Conservation (phyloP, 2,329 filamentous ascomycete species). For the Tolypocladium ophioglossoides region DNA sequence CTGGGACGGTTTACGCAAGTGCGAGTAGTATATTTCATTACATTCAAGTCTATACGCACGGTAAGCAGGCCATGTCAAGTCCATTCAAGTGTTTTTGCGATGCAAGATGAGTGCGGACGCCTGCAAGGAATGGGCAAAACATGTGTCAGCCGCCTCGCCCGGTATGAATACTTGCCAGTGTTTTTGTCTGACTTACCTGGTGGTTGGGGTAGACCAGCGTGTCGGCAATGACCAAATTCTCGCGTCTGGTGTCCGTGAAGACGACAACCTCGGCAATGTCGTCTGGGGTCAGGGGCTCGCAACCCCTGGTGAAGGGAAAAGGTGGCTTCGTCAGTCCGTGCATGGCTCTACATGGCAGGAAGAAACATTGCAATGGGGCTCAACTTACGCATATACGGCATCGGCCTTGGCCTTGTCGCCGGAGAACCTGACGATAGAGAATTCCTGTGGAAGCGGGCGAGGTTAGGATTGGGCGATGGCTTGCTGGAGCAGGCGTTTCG, state of each 20-base stretch:
- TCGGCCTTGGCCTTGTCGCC: constrained; percentile 85
- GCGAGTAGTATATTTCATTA: neutral
- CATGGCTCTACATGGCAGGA: neutral
- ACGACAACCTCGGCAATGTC: constrained; percentile 89
- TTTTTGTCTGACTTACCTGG: constrained; percentile 45
- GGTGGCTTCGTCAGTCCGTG: neutral
- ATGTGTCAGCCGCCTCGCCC: neutral
- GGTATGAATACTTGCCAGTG: neutral
- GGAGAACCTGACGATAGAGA: constrained; percentile 78
- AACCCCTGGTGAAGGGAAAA: constrained; percentile 37
- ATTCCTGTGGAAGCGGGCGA: constrained; percentile 45
- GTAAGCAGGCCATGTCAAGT: neutral
- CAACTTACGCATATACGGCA: constrained; percentile 69
- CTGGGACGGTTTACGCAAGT: neutral
- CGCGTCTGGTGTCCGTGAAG: constrained; percentile 70
- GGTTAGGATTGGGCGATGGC: neutral
- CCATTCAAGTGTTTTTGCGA: constrained; percentile 9
- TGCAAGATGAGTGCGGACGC: constrained; percentile 22
- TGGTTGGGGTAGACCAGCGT: constrained; percentile 81
- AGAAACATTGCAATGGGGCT: neutral
- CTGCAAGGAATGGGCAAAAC: constrained; percentile 5
- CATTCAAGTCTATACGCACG: neutral
- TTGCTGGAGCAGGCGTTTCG: neutral
- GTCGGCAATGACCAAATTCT: constrained; percentile 88
- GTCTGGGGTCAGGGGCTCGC: constrained; percentile 75